Evolutionary conservation across 2,329 filamentous ascomycete genomes (phyloP).

Genomic region (Diaporthe vexans): DNA sequence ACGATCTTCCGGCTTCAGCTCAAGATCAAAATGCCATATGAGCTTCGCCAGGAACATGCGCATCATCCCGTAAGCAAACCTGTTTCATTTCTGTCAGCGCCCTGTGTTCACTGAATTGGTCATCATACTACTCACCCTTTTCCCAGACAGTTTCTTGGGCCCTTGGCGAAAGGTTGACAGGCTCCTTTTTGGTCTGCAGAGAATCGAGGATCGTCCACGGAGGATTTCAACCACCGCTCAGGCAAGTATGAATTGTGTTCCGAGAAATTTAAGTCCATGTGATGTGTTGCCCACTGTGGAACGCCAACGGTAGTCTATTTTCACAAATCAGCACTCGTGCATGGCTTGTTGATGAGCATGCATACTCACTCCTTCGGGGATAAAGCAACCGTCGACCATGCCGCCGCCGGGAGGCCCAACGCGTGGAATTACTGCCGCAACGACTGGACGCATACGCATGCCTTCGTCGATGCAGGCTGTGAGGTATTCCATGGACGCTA

Average conservation of each 20-base stretch:
- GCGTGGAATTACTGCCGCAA: slow-evolving; percentile 1
- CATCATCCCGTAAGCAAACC: slow-evolving; percentile 20
- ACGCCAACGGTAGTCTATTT: background rate
- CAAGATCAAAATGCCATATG: slow-evolving; percentile 4
- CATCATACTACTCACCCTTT: background rate
- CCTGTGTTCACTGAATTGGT: background rate
- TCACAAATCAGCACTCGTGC: background rate
- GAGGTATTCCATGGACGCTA: slow-evolving; percentile 44
- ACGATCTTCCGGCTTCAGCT: slow-evolving; percentile 12
- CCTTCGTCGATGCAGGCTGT: slow-evolving; percentile 43
- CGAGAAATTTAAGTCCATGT: slow-evolving; percentile 2
- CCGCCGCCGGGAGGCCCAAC: slow-evolving; percentile 10
- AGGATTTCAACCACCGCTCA: background rate
- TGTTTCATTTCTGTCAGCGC: background rate
- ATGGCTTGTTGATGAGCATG: background rate
- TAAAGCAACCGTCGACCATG: background rate
- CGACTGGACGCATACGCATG: slow-evolving; percentile 14
- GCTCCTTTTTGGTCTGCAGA: slow-evolving; percentile 7
- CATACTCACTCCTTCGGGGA: slow-evolving; percentile 1
- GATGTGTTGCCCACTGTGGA: slow-evolving; percentile 6
- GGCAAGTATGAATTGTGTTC: slow-evolving; percentile 2
- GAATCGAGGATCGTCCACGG: background rate
- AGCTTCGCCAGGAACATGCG: slow-evolving; percentile 10
- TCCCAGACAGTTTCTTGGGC: background rate
- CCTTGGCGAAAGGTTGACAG: background rate